A percentile compares a stretch with the other conserved stretches of the same genome.
phyloP scores from a whole-genome alignment of 2,329 filamentous ascomycete genomes.

The Verticillium klebahnii region DNA sequence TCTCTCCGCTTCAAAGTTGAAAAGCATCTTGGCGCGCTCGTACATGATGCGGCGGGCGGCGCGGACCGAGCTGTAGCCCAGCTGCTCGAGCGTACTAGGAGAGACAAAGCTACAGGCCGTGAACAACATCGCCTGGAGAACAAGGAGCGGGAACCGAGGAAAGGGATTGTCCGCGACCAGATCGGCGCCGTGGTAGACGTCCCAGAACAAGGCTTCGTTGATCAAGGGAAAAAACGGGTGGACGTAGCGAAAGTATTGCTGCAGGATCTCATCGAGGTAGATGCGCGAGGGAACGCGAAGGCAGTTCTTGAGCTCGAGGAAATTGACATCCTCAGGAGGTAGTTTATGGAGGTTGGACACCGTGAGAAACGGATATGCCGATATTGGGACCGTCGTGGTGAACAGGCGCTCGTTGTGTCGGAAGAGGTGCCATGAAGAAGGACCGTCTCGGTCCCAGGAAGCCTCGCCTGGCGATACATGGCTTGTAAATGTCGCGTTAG shows the following conservation, averaged over 20 bases:
- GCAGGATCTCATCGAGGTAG: constrained; percentile 70
- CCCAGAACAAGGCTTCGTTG: constrained; percentile 68
- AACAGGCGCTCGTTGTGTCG: background rate
- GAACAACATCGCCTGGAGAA: constrained; percentile 15
- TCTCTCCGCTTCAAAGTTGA: background rate
- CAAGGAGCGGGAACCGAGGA: constrained; percentile 19
- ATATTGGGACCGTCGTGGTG: constrained; percentile 2
- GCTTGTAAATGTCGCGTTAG: background rate
- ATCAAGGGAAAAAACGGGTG: constrained; percentile 61
- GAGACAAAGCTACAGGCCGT: background rate
- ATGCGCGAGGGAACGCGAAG: constrained; percentile 65
- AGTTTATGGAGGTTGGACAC: constrained; percentile 41
- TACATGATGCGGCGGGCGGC: background rate
- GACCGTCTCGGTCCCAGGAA: background rate
- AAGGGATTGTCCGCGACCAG: constrained; percentile 2
- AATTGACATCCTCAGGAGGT: constrained; percentile 51
- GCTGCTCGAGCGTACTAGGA: background rate
- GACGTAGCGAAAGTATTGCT: constrained; percentile 79
- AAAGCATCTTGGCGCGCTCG: background rate
- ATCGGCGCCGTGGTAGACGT: constrained; percentile 64
- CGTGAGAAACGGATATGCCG: constrained; percentile 1
- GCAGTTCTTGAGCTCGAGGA: constrained; percentile 65
- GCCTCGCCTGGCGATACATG: background rate
- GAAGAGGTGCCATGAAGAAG: background rate
- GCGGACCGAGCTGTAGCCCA: background rate